phyloP scores from a whole-genome alignment of 2,329 filamentous ascomycete genomes.

The Talaromyces sp. region DNA sequence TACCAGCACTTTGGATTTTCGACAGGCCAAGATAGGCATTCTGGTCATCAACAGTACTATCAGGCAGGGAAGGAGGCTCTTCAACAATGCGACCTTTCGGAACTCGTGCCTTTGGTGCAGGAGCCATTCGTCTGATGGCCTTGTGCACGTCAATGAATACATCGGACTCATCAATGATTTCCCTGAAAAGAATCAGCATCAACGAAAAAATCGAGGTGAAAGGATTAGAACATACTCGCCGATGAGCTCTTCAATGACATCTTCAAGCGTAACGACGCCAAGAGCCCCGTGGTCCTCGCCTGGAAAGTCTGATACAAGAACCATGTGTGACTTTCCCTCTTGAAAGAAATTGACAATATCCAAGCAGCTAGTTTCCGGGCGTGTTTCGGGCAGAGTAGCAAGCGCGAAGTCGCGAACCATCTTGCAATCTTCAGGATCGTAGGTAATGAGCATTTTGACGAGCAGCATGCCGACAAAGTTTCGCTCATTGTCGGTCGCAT shows the following conservation, averaged over 20 bases:
- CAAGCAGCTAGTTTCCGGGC: constrained; percentile 90
- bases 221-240: constrained; percentile 70
- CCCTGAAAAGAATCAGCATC: constrained; percentile 51
- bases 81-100: constrained; percentile 55
- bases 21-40: constrained; percentile 43
- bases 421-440: constrained; percentile 89
- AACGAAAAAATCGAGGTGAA: background rate
- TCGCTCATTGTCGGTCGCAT: constrained; percentile 73
- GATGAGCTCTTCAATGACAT: constrained; percentile 97
- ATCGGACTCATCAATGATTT: constrained; percentile 98
- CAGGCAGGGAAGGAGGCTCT: constrained; percentile 40
- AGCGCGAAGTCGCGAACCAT: constrained; percentile 86
- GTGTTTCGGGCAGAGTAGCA: constrained; percentile 90
- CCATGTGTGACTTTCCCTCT: constrained; percentile 98
- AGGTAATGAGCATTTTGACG: constrained; percentile 98
- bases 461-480: constrained; percentile 98
- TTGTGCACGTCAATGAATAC: constrained; percentile 98
- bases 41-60: constrained; percentile 30
- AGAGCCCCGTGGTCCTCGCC: constrained; percentile 88
- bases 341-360: constrained; percentile 99
- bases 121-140: constrained; percentile 83
- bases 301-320: constrained; percentile 84
- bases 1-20: constrained; percentile 22
- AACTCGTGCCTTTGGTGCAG: constrained; percentile 75
- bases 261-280: constrained; percentile 92